Conservation (phyloP, 2,329 filamentous ascomycete species). For the Kalmusia sp. region DNA sequence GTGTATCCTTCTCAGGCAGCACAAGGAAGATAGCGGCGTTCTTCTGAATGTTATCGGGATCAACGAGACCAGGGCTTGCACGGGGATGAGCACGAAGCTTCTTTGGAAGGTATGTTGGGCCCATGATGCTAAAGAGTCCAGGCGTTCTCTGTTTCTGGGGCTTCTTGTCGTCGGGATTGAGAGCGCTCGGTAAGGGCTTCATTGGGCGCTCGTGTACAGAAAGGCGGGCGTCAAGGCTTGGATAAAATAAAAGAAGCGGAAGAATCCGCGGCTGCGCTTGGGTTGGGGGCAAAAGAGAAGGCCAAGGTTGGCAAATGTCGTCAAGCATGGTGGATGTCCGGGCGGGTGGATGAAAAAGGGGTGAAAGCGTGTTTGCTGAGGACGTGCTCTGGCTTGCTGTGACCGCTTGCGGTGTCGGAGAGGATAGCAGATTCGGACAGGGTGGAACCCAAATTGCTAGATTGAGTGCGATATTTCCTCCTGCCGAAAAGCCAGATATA, state of each 20-base stretch:
- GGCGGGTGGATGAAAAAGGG: constrained; percentile 35
- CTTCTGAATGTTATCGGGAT: constrained; percentile 43
- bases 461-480: constrained; percentile 57
- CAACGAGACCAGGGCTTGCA: constrained; percentile 49
- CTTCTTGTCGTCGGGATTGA: constrained; percentile 41
- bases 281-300: constrained; percentile 42
- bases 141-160: constrained; percentile 38
- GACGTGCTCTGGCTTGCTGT: constrained; percentile 11
- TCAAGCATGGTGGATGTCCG: constrained; percentile 39
- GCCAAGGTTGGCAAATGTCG: constrained; percentile 43
- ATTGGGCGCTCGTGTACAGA: constrained; percentile 50
- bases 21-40: constrained; percentile 51
- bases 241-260: constrained; percentile 53
- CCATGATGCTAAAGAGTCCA: constrained; percentile 49
- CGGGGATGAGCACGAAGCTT: constrained; percentile 47
- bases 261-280: constrained; percentile 43
- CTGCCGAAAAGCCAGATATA: constrained; percentile 55
- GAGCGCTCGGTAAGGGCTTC: constrained; percentile 42
- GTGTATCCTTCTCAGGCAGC: constrained; percentile 48
- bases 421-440: constrained; percentile 26
- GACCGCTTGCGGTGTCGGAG: constrained; percentile 15
- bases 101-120: constrained; percentile 50
- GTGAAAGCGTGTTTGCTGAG: constrained; percentile 29
- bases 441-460: constrained; percentile 47
- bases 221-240: constrained; percentile 50